phyloP scores from a whole-genome alignment of 148 eudicot genomes.

The Rhododendron mucronatum region DNA sequence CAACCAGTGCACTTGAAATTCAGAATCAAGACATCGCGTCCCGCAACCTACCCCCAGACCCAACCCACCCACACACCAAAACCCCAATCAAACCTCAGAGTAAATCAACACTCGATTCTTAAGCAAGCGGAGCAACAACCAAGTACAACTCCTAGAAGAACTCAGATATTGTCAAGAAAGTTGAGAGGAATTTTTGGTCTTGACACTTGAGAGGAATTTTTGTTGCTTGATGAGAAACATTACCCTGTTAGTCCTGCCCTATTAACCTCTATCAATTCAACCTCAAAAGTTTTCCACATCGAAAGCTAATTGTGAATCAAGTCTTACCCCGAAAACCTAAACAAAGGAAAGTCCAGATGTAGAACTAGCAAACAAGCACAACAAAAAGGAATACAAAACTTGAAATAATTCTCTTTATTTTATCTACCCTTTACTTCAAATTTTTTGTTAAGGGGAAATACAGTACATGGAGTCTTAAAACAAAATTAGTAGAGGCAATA shows the following conservation, averaged over 20 bases:
- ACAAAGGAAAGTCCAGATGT: neutral
- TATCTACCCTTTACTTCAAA: neutral
- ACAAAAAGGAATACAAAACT: conserved; percentile 9
- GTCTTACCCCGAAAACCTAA: neutral
- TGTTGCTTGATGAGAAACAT: neutral
- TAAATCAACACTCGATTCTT: neutral
- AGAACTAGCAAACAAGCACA: neutral
- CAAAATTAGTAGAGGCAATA: neutral
- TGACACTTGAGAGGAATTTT: neutral
- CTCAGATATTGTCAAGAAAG: neutral
- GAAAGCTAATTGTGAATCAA: neutral
- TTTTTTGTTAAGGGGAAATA: neutral
- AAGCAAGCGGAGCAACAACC: neutral
- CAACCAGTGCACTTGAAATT: neutral
- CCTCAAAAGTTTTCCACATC: neutral
- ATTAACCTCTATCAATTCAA: neutral
- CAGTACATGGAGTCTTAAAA: neutral
- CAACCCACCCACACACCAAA: too few relatives aligned
- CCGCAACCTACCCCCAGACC: too few relatives aligned
- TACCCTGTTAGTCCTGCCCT: neutral
- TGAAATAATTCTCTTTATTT: neutral
- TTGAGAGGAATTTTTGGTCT: neutral
- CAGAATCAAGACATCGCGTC: neutral
- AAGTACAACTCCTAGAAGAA: neutral
- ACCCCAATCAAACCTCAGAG: neutral